Conservation (phyloP, 192 early-diverging fungal species). For the Rhizophagus clarus region DNA sequence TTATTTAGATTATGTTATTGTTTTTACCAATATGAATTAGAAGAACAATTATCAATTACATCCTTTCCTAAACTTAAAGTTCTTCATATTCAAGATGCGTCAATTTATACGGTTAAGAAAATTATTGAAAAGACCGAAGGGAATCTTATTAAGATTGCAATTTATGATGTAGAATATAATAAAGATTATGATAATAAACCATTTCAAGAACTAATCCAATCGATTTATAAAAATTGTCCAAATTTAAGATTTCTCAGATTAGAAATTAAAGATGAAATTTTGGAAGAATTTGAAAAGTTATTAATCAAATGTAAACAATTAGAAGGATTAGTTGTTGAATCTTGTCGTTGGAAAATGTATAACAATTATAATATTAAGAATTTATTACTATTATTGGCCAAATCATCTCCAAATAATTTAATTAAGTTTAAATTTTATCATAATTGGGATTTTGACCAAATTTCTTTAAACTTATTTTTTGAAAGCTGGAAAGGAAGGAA, state of each 20-base stretch:
- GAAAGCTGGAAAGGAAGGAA: not conserved
- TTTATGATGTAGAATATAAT: not conserved
- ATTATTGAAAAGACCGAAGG: not conserved
- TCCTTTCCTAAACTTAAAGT: not conserved
- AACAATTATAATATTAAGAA: not conserved
- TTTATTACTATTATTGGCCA: not conserved
- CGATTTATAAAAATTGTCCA: not conserved
- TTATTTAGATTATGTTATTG: no score
- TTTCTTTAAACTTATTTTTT: not conserved
- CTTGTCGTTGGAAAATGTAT: not conserved
- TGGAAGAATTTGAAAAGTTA: not conserved
- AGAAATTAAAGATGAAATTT: not conserved
- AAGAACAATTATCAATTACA: not conserved
- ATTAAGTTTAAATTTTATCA: not conserved
- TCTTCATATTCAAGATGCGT: not conserved
- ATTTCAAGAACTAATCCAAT: not conserved
- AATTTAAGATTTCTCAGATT: not conserved
- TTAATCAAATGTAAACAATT: not conserved
- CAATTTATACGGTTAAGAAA: not conserved
- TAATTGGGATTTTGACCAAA: not conserved
- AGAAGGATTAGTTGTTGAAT: not conserved
- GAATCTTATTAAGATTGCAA: not conserved
- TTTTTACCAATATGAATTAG: not conserved
- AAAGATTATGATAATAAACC: not conserved
- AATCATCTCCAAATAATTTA: not conserved